Conservation (phyloP, 257 asterid species). For the Misopates orontium region DNA sequence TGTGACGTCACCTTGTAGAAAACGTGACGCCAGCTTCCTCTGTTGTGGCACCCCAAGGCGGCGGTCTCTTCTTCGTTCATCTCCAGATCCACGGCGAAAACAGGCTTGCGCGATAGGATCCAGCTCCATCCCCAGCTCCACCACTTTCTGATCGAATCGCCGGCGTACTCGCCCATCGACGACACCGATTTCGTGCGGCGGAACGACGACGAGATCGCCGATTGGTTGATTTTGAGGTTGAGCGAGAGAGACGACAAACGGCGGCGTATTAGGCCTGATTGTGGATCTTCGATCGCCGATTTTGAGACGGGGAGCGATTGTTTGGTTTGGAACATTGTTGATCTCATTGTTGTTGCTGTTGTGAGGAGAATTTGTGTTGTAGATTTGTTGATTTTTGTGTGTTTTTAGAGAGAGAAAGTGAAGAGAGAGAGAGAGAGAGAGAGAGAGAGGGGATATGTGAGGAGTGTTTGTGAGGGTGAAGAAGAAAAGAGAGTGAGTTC, state of each 20-base stretch:
- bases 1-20: conserved; percentile 63
- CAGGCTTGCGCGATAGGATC: conserved; percentile 73
- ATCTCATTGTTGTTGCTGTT: conserved; percentile 33
- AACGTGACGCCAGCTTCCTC: conserved; percentile 83
- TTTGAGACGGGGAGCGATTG: conserved; percentile 63
- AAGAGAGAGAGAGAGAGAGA: background rate
- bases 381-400: too few relatives aligned
- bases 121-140: conserved; percentile 83
- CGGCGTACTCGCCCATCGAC: conserved; percentile 47
- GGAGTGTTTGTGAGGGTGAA: too few relatives aligned
- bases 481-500: conserved; percentile 11
- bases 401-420: background rate
- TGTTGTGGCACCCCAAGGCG: conserved; percentile 63
- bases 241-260: conserved; percentile 62
- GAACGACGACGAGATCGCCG: conserved; percentile 30
- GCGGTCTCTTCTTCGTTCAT: conserved; percentile 74
- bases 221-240: conserved; percentile 50
- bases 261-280: conserved; percentile 44
- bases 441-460: background rate
- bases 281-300: conserved; percentile 24
- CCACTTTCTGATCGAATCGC: conserved; percentile 64
- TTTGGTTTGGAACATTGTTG: conserved; percentile 53
- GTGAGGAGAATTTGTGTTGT: too few relatives aligned
- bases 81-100: conserved; percentile 82
- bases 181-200: conserved; percentile 71